These are phyloP conservation scores for Asterochloris erici DNA, from an alignment of 139 green algal genomes.

Conservation along the genomic window DNA sequence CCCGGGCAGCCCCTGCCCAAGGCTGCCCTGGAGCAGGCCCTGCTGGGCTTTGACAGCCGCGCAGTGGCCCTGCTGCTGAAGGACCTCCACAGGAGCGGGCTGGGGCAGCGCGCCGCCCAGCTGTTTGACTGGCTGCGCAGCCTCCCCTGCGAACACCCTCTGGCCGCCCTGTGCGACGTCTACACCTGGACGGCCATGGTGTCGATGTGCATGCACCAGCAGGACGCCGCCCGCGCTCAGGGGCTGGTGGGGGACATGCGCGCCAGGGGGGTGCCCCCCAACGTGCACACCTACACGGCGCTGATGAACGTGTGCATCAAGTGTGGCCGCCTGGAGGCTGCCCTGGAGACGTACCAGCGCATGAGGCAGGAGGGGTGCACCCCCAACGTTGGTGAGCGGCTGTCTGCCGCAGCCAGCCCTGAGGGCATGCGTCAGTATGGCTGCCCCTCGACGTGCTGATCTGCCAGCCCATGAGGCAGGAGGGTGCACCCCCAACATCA, in stretches of 20 bases:
- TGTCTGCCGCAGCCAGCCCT: too few species aligned
- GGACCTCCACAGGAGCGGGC: conserved; percentile 58
- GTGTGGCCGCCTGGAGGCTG: conserved; percentile 52
- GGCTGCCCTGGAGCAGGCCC: conserved; percentile 42
- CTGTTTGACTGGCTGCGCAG: conserved; percentile 76
- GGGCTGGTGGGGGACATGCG: conserved; percentile 72
- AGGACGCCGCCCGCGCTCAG: conserved; percentile 70
- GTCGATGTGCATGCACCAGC: conserved; percentile 71
- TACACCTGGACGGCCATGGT: conserved; percentile 84
- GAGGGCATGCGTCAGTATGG: too few species aligned
- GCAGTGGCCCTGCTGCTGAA: conserved; percentile 71
- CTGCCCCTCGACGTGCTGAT: too few species aligned
- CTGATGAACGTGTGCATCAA: conserved; percentile 92
- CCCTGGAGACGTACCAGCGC: conserved; percentile 65
- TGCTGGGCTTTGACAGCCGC: conserved; percentile 72
- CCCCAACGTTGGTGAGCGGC: conserved; percentile 38
- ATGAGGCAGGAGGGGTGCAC: conserved; percentile 52
- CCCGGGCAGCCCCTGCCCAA: conserved; percentile 44
- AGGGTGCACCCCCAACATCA: conserved; percentile 31
- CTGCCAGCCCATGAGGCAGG: too few species aligned
- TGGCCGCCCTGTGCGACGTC: conserved; percentile 67
- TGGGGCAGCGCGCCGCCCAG: conserved; percentile 58
- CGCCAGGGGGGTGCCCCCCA: conserved; percentile 55
- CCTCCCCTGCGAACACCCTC: conserved; percentile 38
- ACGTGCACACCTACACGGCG: conserved; percentile 84